These are phyloP conservation scores for Trichoderma gracile DNA, from an alignment of 2,329 filamentous ascomycete species.

Conservation along the genomic window DNA sequence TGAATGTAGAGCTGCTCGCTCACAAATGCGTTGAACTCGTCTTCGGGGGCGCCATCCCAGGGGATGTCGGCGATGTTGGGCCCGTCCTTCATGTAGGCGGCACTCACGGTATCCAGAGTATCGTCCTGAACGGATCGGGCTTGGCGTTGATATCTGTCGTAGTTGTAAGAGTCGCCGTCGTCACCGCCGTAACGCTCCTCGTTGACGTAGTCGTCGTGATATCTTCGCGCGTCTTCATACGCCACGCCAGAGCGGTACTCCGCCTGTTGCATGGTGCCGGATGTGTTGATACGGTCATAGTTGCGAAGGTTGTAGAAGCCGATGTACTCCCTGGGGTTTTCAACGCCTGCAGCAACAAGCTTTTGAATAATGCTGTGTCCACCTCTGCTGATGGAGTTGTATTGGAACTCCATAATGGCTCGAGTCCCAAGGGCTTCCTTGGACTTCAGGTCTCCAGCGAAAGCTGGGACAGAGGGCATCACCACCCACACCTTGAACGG, in stretches of 20 bases:
- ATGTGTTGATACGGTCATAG: slow-evolving; percentile 79
- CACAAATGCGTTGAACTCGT: slow-evolving; percentile 62
- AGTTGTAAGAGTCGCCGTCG: slow-evolving; percentile 19
- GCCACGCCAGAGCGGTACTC: slow-evolving; percentile 65
- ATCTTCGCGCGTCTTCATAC: slow-evolving; percentile 66
- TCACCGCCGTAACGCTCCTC: slow-evolving; percentile 44
- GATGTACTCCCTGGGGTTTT: slow-evolving; percentile 70
- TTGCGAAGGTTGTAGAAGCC: slow-evolving; percentile 83
- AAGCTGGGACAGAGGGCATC: slow-evolving; percentile 79
- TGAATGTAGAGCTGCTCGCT: slow-evolving; percentile 64
- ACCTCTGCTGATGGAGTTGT: slow-evolving; percentile 74
- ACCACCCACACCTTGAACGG: slow-evolving; percentile 74
- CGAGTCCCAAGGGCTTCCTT: slow-evolving; percentile 74
- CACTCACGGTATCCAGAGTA: slow-evolving; percentile 73
- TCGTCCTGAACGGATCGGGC: slow-evolving; percentile 55
- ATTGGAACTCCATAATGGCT: slow-evolving; percentile 88
- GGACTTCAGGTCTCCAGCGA: slow-evolving; percentile 74
- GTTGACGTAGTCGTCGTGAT: slow-evolving; percentile 61
- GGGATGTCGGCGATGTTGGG: slow-evolving; percentile 63
- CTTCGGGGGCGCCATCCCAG: slow-evolving; percentile 57
- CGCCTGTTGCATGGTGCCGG: slow-evolving; percentile 58
- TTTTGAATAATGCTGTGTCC: slow-evolving; percentile 76
- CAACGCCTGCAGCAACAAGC: slow-evolving; percentile 66
- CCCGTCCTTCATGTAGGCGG: slow-evolving; percentile 81
- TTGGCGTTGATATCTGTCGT: slow-evolving; percentile 66